These are phyloP conservation scores for Selaginella moellendorffii DNA, from an alignment of 75 land plant genomes.

Conservation along the genomic window DNA sequence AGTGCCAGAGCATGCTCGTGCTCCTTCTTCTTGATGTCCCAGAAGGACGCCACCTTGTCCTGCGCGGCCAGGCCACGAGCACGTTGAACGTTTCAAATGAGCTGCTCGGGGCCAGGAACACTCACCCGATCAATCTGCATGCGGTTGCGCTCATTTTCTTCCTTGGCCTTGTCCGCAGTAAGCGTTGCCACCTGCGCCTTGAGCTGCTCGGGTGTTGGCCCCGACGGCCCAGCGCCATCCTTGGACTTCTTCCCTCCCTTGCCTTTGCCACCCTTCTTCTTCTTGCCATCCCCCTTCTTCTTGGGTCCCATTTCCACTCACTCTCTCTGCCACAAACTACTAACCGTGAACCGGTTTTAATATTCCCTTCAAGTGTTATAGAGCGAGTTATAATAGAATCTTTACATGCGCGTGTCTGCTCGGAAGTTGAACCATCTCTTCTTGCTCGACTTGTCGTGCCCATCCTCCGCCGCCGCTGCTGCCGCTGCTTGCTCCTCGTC, in stretches of 20 bases:
- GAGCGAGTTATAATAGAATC: too few species aligned
- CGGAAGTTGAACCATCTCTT: conserved; percentile 76
- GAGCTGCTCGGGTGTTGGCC: conserved; percentile 17
- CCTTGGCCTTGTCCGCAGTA: conserved; percentile 11
- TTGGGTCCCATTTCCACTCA: conserved; percentile 13
- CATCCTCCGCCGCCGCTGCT: conserved; percentile 25
- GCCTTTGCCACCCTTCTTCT: neutral
- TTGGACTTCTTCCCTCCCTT: neutral
- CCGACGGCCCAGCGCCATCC: conserved; percentile 2
- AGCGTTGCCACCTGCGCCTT: conserved; percentile 16
- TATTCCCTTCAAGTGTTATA: too few species aligned
- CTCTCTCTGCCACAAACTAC: too few species aligned
- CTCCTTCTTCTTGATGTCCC: conserved; percentile 33
- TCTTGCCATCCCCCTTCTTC: conserved; percentile 1
- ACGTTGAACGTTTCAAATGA: too few species aligned
- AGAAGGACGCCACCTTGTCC: conserved; percentile 27
- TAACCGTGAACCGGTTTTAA: too few species aligned
- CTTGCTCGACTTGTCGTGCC: conserved; percentile 47
- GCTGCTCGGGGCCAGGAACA: neutral
- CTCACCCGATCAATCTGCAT: conserved; percentile 27
- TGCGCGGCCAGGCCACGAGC: too few species aligned
- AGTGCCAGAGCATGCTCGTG: conserved; percentile 14
- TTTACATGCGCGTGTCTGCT: too few species aligned
- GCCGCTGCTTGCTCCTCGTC: conserved; percentile 37
- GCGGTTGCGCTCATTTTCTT: conserved; percentile 20